Percentiles rank a stretch among this genome's conserved stretches.
Conservation (phyloP, 1,284 basidiomycete species). For the Trametes polyzona region DNA sequence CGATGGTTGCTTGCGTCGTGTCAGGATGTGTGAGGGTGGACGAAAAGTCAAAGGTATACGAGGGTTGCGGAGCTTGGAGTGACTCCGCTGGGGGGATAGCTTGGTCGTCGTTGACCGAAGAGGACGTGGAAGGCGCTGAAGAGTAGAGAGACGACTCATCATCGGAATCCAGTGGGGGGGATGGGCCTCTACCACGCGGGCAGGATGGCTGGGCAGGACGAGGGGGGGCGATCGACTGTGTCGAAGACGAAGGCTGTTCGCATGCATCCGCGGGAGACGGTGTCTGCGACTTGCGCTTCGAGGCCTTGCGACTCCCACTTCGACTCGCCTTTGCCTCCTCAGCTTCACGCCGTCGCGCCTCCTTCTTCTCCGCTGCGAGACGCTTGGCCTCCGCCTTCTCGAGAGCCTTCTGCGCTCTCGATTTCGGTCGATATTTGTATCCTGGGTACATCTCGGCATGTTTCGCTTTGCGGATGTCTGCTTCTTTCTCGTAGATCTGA, state of each 20-base stretch:
- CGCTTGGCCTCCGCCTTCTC: background rate
- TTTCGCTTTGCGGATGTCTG: slow-evolving; percentile 69
- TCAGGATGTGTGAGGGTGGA: no score
- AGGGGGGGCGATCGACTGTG: no score
- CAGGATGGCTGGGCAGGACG: no score
- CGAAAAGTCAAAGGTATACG: no score
- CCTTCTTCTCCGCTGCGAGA: slow-evolving; percentile 33
- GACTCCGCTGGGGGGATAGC: no score
- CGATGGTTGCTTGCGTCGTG: no score
- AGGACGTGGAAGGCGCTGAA: slow-evolving; percentile 3
- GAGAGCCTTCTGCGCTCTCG: slow-evolving; percentile 46
- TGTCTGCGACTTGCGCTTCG: background rate
- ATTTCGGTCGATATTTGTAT: slow-evolving; percentile 78
- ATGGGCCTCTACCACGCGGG: slow-evolving; percentile 20
- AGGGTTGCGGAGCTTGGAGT: no score
- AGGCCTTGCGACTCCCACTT: background rate
- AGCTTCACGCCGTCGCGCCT: slow-evolving; percentile 34
- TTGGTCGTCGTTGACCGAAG: background rate
- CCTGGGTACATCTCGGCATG: slow-evolving; percentile 68
- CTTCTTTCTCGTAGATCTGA: slow-evolving; percentile 69
- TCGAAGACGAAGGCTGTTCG: no score
- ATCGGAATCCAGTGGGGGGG: slow-evolving; percentile 22
- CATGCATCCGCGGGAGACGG: no score
- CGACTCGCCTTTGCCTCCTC: no score
- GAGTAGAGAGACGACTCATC: slow-evolving; percentile 7